phyloP scores from a whole-genome alignment of 768 basidiomycete species.

The Clathrus columnatus region DNA sequence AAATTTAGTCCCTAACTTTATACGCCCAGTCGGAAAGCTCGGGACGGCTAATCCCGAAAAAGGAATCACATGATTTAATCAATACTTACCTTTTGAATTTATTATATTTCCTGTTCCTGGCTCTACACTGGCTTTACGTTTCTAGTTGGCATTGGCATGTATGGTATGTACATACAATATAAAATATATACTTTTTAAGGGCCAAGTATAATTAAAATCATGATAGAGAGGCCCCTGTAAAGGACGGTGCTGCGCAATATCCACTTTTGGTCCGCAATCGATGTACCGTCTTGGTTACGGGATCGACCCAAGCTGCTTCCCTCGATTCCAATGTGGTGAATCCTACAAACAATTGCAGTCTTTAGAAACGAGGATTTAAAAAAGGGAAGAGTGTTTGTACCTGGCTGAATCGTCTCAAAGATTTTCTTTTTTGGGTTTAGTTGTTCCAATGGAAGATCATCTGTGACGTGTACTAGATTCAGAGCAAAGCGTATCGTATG shows the following conservation, averaged over 20 bases:
- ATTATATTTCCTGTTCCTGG: no score
- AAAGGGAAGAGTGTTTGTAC: constrained; percentile 30
- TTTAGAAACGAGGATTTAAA: constrained; percentile 1
- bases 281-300: constrained; percentile 67
- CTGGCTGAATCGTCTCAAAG: constrained; percentile 93
- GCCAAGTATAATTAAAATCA: constrained; percentile 31
- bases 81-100: no score
- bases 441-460: constrained; percentile 62
- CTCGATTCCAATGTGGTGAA: constrained; percentile 82
- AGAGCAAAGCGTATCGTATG: no score
- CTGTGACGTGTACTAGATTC: constrained; percentile 26
- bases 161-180: no score
- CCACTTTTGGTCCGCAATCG: constrained; percentile 76
- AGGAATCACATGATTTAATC: no score
- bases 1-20: no score
- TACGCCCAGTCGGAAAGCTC: no score
- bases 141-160: no score
- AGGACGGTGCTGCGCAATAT: constrained; percentile 66
- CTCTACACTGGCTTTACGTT: no score
- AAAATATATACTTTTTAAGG: no score
- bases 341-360: constrained; percentile 30
- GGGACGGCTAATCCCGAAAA: no score
- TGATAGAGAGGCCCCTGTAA: constrained; percentile 89
- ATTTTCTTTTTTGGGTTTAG: constrained; percentile 99
- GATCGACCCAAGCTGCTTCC: constrained; percentile 92